Base-by-base conservation (phyloP, 2,329 filamentous ascomycete genomes). In the Trichophyton schoenleinii region DNA sequence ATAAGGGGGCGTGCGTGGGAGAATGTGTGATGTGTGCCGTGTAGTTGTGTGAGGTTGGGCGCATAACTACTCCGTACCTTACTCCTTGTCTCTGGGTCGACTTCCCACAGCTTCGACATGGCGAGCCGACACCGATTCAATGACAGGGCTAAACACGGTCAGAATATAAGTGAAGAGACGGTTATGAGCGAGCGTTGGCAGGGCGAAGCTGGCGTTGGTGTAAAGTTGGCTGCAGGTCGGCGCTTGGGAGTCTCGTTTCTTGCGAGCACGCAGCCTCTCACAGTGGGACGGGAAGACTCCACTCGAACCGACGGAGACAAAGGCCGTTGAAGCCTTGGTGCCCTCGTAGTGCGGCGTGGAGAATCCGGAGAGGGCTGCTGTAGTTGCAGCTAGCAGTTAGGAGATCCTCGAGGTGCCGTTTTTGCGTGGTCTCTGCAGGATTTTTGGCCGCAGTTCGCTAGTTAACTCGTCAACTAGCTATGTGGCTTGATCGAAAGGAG, bases 81-180 rank as follows among this genome's bases (percentile, higher is more conserved):
- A 72, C 88, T 90, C 77, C 90, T 85, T 64, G 92, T 97, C 80
- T 97, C 92, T 57, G 94, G 94, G 76, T 99, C 94, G 67, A 99
- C 91, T 79, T 99, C 94, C 94, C 94, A 99, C 88, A 96, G 92
- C 77, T 91, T 92, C 71, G 84, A 76, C 74, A 75, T 75, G 13
- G 38, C n/a, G 22, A 52, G 15, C 11, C 9, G 15, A 25, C 22
- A 34, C 49, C 25, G 8, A 15, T 28, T 13, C 49, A 15, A 53
- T 28, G 18, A 9, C 22, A 22, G 18, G 2, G 11, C 22, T 4
- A 20, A 13, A 28, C 8, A 15, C 6, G 8, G 34, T 20, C 18
- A 13, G 28, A 15, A 25, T 6, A 31, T n/a, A 15, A 31, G 13
- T 22, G 49, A 25, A 53, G 4, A n/a, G 7, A n/a, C 49, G 5